These are phyloP conservation scores for Flueggea neowawraea DNA, from an alignment of 441 rosid genomes.

Conservation along the genomic window DNA sequence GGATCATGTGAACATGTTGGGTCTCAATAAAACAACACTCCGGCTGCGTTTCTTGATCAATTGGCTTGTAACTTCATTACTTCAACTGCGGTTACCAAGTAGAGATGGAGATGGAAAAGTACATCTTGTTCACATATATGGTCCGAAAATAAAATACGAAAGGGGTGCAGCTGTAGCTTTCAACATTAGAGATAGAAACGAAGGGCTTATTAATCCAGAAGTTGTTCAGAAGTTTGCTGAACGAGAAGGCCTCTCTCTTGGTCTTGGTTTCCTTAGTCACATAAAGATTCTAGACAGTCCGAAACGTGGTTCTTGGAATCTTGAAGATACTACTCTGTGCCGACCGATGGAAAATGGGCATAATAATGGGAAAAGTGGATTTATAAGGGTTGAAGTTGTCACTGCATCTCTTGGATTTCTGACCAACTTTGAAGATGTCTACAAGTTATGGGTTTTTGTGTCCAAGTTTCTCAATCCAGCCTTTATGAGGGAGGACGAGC, in stretches of 20 bases:
- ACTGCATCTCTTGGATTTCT: slow-evolving; percentile 95
- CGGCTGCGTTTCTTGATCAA: slow-evolving; percentile 84
- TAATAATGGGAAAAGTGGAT: slow-evolving; percentile 59
- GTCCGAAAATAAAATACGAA: slow-evolving; percentile 95
- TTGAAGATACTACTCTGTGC: slow-evolving; percentile 59
- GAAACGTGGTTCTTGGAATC: slow-evolving; percentile 36
- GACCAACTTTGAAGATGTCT: slow-evolving; percentile 94
- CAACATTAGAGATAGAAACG: slow-evolving; percentile 65
- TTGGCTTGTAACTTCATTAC: slow-evolving; percentile 95
- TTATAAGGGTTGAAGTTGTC: slow-evolving; percentile 78
- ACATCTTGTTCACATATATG: slow-evolving; percentile 86
- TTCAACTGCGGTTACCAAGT: slow-evolving; percentile 72
- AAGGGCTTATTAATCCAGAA: slow-evolving; percentile 77
- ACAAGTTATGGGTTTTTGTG: slow-evolving; percentile 84
- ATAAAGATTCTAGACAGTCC: slow-evolving; percentile 68
- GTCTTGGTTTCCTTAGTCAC: slow-evolving; percentile 85
- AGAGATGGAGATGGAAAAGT: slow-evolving; percentile 51
- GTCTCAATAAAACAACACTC: slow-evolving; percentile 82
- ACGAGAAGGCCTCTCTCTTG: slow-evolving; percentile 83
- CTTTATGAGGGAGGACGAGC: slow-evolving; percentile 61
- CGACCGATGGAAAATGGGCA: slow-evolving; percentile 64
- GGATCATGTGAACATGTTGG: slow-evolving; percentile 87
- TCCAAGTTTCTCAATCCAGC: slow-evolving; percentile 83
- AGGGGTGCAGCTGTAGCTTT: slow-evolving; percentile 99
- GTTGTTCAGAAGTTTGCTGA: slow-evolving; percentile 90